Percentiles rank a stretch among this genome's conserved stretches.
These are phyloP conservation scores for Collybia mongolica DNA, from an alignment of 768 basidiomycete genomes.

Conservation along the genomic window DNA sequence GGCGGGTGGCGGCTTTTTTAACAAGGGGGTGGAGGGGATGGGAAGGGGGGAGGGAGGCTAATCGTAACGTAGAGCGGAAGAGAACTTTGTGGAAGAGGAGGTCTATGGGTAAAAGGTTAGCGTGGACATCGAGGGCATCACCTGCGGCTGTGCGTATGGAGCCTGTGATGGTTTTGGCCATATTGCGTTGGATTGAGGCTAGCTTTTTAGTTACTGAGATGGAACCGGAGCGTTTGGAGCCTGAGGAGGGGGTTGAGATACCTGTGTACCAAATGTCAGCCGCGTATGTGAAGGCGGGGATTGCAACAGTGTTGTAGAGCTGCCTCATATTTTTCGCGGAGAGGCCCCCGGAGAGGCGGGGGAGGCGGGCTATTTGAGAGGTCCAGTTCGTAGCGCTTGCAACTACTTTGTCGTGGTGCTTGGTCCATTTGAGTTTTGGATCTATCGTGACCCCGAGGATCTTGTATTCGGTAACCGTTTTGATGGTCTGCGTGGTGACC, in stretches of 20 bases:
- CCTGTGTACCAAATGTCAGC: too few species aligned
- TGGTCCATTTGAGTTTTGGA: conserved; percentile 6
- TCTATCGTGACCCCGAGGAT: conserved; percentile 1
- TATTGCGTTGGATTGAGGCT: conserved; percentile 10
- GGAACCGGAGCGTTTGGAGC: conserved; percentile 4
- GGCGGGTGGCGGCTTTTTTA: not conserved
- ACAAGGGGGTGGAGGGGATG: too few species aligned
- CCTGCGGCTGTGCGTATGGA: conserved; percentile 5
- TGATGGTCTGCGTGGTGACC: too few species aligned
- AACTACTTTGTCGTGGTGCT: conserved; percentile 7
- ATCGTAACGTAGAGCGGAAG: too few species aligned
- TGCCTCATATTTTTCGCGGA: conserved; percentile 25
- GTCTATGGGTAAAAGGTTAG: conserved; percentile 7
- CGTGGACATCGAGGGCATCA: conserved; percentile 6
- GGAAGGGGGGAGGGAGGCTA: too few species aligned
- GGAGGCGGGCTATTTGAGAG: not conserved
- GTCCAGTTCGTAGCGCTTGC: conserved; percentile 5
- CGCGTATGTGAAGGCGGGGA: too few species aligned
- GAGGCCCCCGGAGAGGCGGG: not conserved
- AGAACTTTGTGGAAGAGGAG: too few species aligned
- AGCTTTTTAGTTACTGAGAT: conserved; percentile 42
- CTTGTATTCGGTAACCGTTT: too few species aligned
- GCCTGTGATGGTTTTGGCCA: conserved; percentile 4
- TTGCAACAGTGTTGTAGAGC: too few species aligned
- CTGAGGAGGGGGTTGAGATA: conserved; percentile 1